These are phyloP conservation scores for Daldinia childiae DNA, from an alignment of 495 filamentous ascomycete genomes.

Conservation along the genomic window DNA sequence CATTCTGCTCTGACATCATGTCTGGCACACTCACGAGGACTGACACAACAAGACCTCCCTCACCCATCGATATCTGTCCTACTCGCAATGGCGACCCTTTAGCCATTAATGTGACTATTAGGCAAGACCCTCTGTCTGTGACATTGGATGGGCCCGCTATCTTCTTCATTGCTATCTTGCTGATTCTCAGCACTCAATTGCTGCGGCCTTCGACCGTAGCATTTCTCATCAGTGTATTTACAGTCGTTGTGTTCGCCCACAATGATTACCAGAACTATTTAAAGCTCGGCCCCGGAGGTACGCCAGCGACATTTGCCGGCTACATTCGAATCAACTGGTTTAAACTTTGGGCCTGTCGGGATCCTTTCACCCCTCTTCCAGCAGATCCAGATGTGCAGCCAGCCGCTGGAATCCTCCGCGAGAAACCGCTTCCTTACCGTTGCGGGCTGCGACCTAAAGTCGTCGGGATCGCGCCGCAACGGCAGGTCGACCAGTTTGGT, in stretches of 20 bases:
- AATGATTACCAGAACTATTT: slow-evolving; percentile 82
- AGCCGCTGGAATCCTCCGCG: slow-evolving; percentile 50
- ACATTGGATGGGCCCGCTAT: slow-evolving; percentile 59
- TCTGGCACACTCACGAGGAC: slow-evolving; percentile 31
- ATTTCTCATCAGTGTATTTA: slow-evolving; percentile 59
- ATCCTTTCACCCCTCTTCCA: slow-evolving; percentile 62
- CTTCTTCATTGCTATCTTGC: slow-evolving; percentile 53
- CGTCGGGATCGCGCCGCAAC: slow-evolving; percentile 80
- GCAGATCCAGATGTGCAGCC: slow-evolving; percentile 49
- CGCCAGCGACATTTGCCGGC: slow-evolving; percentile 74
- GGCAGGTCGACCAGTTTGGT: slow-evolving; percentile 75
- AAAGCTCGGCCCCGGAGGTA: slow-evolving; percentile 81
- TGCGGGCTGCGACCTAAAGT: slow-evolving; percentile 69
- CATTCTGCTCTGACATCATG: slow-evolving; percentile 38
- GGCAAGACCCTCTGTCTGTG: slow-evolving; percentile 59
- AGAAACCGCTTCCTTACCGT: slow-evolving; percentile 64
- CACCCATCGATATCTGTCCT: slow-evolving; percentile 14
- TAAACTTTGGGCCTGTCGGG: slow-evolving; percentile 65
- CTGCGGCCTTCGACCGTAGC: slow-evolving; percentile 56
- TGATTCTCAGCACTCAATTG: slow-evolving; percentile 61
- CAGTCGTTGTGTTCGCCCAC: slow-evolving; percentile 66
- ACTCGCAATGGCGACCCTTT: slow-evolving; percentile 30
- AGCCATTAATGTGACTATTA: slow-evolving; percentile 54
- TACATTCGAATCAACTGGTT: slow-evolving; percentile 75
- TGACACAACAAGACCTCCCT: slow-evolving; percentile 15